A percentile compares a stretch with the other conserved stretches of the same genome.
These are phyloP conservation scores for Actinomucor elegans DNA, from an alignment of 371 early-diverging fungal genomes.

Conservation along the genomic window DNA sequence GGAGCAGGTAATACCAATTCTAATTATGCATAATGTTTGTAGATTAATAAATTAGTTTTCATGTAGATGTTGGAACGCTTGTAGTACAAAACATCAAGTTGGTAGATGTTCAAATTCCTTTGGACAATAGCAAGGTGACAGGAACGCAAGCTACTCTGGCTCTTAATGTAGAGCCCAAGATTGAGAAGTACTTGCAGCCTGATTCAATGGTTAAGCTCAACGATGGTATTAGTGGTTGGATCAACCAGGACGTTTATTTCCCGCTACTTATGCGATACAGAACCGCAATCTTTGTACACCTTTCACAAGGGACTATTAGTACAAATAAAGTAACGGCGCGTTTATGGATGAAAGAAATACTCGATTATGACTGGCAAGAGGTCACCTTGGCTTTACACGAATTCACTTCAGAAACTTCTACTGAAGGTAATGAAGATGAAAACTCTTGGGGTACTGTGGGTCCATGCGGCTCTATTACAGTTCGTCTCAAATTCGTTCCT, in stretches of 20 bases:
- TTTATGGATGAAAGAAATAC: constrained; percentile 27
- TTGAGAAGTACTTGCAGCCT: constrained; percentile 13
- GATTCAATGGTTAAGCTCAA: background rate
- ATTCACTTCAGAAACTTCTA: constrained; percentile 1
- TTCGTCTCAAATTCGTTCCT: constrained; percentile 27
- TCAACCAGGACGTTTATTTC: constrained; percentile 21
- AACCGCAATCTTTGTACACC: constrained; percentile 31
- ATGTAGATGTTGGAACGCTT: constrained; percentile 31
- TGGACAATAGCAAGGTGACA: constrained; percentile 4
- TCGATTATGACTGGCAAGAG: constrained; percentile 28
- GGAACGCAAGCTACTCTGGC: constrained; percentile 21
- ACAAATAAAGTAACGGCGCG: constrained; percentile 19
- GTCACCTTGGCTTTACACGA: constrained; percentile 21
- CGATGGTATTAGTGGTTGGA: constrained; percentile 17
- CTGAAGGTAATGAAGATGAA: constrained; percentile 30
- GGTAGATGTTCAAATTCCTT: constrained; percentile 7
- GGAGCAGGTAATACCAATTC: constrained; percentile 14
- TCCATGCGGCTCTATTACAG: constrained; percentile 15
- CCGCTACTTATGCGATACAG: constrained; percentile 35
- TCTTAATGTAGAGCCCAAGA: constrained; percentile 30
- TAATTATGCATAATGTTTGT: background rate
- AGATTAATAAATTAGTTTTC: background rate
- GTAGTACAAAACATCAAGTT: constrained; percentile 24
- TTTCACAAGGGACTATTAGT: constrained; percentile 13
- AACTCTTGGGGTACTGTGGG: constrained; percentile 24